These are phyloP conservation scores for Hsuehochloa calcarea DNA, from an alignment of 176 grass and related monocot genomes.

Conservation along the genomic window DNA sequence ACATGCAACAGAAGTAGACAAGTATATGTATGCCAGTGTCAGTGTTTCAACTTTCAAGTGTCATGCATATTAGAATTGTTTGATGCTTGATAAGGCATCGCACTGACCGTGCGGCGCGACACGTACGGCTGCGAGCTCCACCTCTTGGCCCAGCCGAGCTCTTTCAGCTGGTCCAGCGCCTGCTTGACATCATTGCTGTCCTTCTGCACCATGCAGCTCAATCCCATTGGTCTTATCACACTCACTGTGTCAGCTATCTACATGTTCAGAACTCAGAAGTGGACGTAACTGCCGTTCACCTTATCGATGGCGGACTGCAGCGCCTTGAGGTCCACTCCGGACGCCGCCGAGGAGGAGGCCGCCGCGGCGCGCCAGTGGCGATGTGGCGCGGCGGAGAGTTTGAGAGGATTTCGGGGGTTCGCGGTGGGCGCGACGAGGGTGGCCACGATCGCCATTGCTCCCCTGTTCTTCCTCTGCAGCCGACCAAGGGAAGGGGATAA, in stretches of 20 bases:
- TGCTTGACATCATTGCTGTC: slow-evolving; percentile 58
- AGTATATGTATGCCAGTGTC: not conserved
- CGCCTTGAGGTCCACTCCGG: slow-evolving; percentile 68
- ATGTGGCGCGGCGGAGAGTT: not conserved
- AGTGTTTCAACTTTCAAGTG: not conserved
- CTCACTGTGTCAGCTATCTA: not conserved
- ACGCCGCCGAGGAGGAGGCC: slow-evolving; percentile 56
- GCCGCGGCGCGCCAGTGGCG: slow-evolving; percentile 46
- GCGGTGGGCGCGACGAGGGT: slow-evolving; percentile 27
- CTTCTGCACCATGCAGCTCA: slow-evolving; percentile 49
- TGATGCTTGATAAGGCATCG: slow-evolving; percentile 25
- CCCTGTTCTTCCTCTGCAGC: slow-evolving; percentile 23
- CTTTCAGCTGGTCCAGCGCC: slow-evolving; percentile 66
- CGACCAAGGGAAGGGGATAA: slow-evolving; percentile 55
- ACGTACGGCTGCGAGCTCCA: slow-evolving; percentile 96
- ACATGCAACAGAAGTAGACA: not conserved
- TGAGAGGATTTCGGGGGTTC: not conserved
- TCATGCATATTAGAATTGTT: not conserved
- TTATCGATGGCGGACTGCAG: slow-evolving; percentile 78
- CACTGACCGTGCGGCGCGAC: slow-evolving; percentile 92
- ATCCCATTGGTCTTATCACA: not conserved
- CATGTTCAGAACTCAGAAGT: not conserved
- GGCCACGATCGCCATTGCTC: slow-evolving; percentile 47
- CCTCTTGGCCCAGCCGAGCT: slow-evolving; percentile 79
- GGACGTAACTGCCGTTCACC: slow-evolving; percentile 26